Percentiles rank a stretch among this genome's conserved stretches.
Evolutionary conservation across 2,329 filamentous ascomycete genomes (phyloP).

Genomic region (Sordariomycetes sp.): DNA sequence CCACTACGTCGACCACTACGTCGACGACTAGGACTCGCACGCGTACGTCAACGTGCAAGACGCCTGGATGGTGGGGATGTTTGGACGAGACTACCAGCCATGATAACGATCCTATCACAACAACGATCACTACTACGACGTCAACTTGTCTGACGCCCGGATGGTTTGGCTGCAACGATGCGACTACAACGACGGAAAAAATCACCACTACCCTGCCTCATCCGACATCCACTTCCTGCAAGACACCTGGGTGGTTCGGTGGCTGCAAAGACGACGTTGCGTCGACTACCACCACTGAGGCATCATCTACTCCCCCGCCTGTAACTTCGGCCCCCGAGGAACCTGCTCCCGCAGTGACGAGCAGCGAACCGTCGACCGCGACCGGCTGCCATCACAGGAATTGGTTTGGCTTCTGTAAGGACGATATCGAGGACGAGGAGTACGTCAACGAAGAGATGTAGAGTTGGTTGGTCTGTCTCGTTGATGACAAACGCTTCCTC

Average conservation of each 20-base stretch:
- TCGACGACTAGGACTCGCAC: slow-evolving; percentile 59
- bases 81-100: slow-evolving; percentile 49
- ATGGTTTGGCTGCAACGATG: slow-evolving; percentile 49
- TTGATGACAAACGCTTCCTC: too few species aligned
- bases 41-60: slow-evolving; percentile 78
- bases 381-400: slow-evolving; percentile 5
- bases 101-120: slow-evolving; percentile 18
- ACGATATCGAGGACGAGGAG: slow-evolving; percentile 28
- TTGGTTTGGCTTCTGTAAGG: slow-evolving; percentile 6
- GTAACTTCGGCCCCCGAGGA: slow-evolving; percentile 5
- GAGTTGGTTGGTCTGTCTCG: too few species aligned
- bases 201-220: slow-evolving; percentile 7
- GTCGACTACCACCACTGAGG: slow-evolving; percentile 13
- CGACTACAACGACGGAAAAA: slow-evolving; percentile 11
- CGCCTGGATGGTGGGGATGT: slow-evolving; percentile 88
- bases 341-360: not conserved
- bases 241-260: slow-evolving; percentile 45
- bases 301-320: not conserved
- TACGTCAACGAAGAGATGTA: slow-evolving; percentile 8
- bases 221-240: slow-evolving; percentile 25
- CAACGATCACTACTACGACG: slow-evolving; percentile 30
- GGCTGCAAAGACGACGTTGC: slow-evolving; percentile 35
- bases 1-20: slow-evolving; percentile 47
- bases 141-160: slow-evolving; percentile 44
- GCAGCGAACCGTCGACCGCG: not conserved